Base-by-base conservation (phyloP, 257 asterid species). In the Nicotiana knightiana region DNA sequence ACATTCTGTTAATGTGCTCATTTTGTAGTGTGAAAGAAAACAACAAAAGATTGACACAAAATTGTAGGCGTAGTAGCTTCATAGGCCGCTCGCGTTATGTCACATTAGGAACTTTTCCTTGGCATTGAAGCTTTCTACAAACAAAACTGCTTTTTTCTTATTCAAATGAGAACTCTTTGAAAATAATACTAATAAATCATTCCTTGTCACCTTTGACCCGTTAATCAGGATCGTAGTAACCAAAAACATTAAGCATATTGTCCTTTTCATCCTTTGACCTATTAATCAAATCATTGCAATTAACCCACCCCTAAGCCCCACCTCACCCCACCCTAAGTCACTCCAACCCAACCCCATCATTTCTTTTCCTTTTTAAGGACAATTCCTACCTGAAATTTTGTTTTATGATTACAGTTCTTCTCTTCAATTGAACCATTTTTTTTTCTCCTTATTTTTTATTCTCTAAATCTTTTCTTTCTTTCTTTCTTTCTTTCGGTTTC, bases 181-280 rank as follows among this genome's bases (percentile, higher is more conserved):
- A 30, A 82, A 78, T 65, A 37, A 24, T 46, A 37, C 11, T 67
- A 33, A 35, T 67, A 15, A 68, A 68, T 17, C 70, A 77, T 32
- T 67, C 67, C 58, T 65, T 76, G 37, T 63, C 84, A 48, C 28
- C 30, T 79, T 87, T 87, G 89, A 89, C 88, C 87, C 84, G 82
- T 86, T 86, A 89, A 67, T 73, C 59, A 68, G 37, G 65, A 59
- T 59, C 65, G 12, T 5, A 39, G 15, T 37, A 68, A 39, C 57
- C 77, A 68, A 68, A 68, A 33, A 17, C 53, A 30, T 8, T 37
- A 35, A 33, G 54, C 3, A 18, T 2, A 57, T 66, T 70, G 55
- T 84, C 76, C 33, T 17, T 37, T 80, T 81, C 43, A 71, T 84
- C 76, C 51, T 61, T 81, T 85, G 85, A 85, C 83, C 83, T 84